Evolutionary conservation across 768 basidiomycete species (phyloP), one percentile per base, ranked within the genome.

Genomic region (Hygrocybe coccinea): DNA sequence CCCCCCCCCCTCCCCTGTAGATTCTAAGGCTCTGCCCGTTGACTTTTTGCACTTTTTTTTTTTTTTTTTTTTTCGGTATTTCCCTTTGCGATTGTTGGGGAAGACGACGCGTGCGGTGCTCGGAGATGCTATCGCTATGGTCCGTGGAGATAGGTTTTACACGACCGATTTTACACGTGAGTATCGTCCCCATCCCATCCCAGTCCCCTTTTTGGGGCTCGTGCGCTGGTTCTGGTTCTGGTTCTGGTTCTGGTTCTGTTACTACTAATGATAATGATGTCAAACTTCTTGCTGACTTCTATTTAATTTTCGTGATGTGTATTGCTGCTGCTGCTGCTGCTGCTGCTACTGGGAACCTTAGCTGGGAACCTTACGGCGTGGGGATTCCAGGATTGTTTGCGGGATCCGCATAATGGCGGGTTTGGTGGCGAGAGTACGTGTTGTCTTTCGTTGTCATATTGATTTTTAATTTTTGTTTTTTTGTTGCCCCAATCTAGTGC

Each of bases 111-210:
- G 79, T 19, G 78, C 75, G 5, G 74, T 82, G 33, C 72, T 84
- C 5, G 76, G 75, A 5, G 81, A 83, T 56, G 81, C 81, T 11
- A 76, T 81, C 39, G 72, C 76, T 12, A 69, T 83, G 39, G 72
- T 79, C 54, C 74, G 80, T 50, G 80, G 81, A 1, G 80, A 83
- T 62, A 65, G 80, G 44, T 82, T 78, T 64, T 77, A 71, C 58
- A 82, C 81, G 2, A 76, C 69, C 11, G 75, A 80, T 62, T 79
- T 77, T 62, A 80, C 76, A 4, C 78, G 77, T 79, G 57, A 39
- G 75, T 65, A 8, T 35, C 15, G 3, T 11, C 12, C 25, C 21
- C 33, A 22, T 41, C 25, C 33, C 25, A 10, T 9, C 36, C 8
- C 39, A 38, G 14, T 17, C 22, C 15, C 0, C 36, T 44, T 33